Evolutionary conservation across 306 rosid genomes (phyloP).

Genomic region (Trifolium subterraneum): DNA sequence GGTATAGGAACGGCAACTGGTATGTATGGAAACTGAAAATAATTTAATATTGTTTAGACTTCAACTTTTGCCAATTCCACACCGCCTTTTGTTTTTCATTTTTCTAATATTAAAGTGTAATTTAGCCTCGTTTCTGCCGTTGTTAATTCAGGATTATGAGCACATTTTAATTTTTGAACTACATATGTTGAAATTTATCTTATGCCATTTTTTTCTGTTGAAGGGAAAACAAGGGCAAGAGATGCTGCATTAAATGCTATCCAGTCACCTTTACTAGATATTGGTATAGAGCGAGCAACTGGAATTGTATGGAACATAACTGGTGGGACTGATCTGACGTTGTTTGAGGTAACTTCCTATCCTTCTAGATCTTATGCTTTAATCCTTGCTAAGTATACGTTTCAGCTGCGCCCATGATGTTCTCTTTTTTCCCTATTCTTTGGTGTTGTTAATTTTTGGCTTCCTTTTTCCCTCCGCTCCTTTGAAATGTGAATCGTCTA

Average conservation of each 20-base stretch:
- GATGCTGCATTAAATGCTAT: constrained; percentile 97
- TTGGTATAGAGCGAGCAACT: constrained; percentile 94
- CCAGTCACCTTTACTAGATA: constrained; percentile 91
- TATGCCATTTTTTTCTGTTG: constrained; percentile 36
- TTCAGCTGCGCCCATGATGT: neutral
- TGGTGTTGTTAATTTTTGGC: neutral
- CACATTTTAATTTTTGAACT: neutral
- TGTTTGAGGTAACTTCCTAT: constrained; percentile 71
- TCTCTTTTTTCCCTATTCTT: neutral
- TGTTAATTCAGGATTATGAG: neutral
- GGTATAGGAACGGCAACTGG: constrained; percentile 97
- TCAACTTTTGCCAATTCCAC: neutral
- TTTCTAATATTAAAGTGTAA: neutral
- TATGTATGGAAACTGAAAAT: constrained; percentile 35
- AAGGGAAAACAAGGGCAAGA: constrained; percentile 98
- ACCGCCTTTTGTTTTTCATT: constrained; percentile 8
- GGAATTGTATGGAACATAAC: constrained; percentile 97
- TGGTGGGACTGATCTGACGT: constrained; percentile 93
- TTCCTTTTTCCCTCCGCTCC: constrained; percentile 2
- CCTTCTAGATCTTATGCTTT: constrained; percentile 4
- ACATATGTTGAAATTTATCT: constrained; percentile 25
- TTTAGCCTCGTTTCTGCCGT: neutral
- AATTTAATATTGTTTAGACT: constrained; percentile 6
- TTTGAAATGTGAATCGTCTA: too few species aligned
- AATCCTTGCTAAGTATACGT: constrained; percentile 20